Conservation (phyloP, 495 filamentous ascomycete genomes). For the Talaromyces trachyspermus region DNA sequence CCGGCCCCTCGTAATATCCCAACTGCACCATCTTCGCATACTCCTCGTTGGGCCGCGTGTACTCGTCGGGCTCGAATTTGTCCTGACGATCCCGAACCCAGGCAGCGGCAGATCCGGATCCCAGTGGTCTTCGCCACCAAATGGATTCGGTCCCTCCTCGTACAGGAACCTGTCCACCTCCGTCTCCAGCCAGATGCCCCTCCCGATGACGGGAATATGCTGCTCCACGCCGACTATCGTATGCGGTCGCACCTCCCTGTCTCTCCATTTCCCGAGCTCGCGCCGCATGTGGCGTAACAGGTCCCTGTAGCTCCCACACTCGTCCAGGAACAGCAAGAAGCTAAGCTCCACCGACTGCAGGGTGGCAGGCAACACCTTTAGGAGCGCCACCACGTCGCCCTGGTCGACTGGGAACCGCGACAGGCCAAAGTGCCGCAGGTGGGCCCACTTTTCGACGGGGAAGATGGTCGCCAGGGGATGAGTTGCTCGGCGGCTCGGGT, state of each 20-base stretch:
- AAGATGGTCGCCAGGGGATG: slow-evolving; percentile 16
- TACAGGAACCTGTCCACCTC: slow-evolving; percentile 8
- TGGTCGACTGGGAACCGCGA: slow-evolving; percentile 16
- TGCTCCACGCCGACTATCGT: background rate
- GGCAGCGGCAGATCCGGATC: too few species aligned
- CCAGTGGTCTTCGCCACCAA: too few species aligned
- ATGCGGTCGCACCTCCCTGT: slow-evolving; percentile 8
- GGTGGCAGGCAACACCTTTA: slow-evolving; percentile 11
- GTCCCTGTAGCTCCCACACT: slow-evolving; percentile 7
- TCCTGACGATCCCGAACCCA: too few species aligned
- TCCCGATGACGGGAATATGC: background rate
- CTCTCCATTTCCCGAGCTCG: slow-evolving; percentile 7
- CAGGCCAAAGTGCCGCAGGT: slow-evolving; percentile 20
- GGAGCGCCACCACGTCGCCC: slow-evolving; percentile 12
- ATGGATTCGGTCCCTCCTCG: slow-evolving; percentile 7
- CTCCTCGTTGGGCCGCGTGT: too few species aligned
- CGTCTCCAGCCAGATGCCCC: slow-evolving; percentile 7
- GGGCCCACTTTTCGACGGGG: slow-evolving; percentile 14
- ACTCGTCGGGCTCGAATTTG: too few species aligned
- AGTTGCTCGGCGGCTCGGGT: background rate
- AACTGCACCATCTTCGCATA: too few species aligned
- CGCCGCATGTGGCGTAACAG: slow-evolving; percentile 11
- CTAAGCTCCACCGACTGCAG: slow-evolving; percentile 13
- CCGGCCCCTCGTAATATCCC: too few species aligned
- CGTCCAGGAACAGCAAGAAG: slow-evolving; percentile 12